Conservation (phyloP, 352 stramenopile species). For the Globisporangium abappressorium region DNA sequence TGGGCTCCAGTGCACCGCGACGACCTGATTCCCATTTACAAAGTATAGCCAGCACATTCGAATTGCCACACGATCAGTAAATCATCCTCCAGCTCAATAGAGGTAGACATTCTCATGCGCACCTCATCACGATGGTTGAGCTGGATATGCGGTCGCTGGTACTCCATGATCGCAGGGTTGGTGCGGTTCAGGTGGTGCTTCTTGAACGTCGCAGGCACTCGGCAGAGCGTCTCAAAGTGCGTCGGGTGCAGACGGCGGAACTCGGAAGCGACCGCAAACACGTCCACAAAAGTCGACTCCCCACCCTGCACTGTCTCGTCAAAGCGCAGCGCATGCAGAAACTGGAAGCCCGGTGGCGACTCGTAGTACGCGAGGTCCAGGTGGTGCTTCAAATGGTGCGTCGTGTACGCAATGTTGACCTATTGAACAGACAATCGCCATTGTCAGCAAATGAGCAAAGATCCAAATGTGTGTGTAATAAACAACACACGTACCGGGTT, state of each 20-base stretch:
- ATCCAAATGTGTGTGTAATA: too few relatives aligned
- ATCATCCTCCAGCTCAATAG: neutral
- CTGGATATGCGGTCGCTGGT: slow-evolving; percentile 92
- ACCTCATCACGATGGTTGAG: slow-evolving; percentile 81
- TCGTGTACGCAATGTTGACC: slow-evolving; percentile 96
- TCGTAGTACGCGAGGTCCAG: slow-evolving; percentile 97
- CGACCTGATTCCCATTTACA: slow-evolving; percentile 38
- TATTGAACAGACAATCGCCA: slow-evolving; percentile 14
- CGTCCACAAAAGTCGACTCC: slow-evolving; percentile 85
- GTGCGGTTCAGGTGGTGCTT: slow-evolving; percentile 91
- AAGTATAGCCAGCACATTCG: neutral
- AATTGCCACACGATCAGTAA: neutral
- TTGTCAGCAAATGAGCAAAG: neutral
- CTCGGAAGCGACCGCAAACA: slow-evolving; percentile 71
- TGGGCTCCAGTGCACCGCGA: slow-evolving; percentile 92
- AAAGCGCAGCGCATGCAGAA: slow-evolving; percentile 91
- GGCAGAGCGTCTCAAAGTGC: slow-evolving; percentile 73
- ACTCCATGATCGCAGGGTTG: slow-evolving; percentile 91
- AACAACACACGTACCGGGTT: slow-evolving; percentile 44
- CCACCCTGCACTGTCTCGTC: slow-evolving; percentile 80
- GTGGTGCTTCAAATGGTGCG: slow-evolving; percentile 87
- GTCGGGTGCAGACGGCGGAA: slow-evolving; percentile 61
- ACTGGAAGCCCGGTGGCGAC: slow-evolving; percentile 93
- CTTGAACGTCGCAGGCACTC: slow-evolving; percentile 92
- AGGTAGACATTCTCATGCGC: neutral